Evolutionary conservation across 176 grass and related monocot genomes (phyloP), one percentile per base, ranked within the genome.

Genomic region (Musa beccarii): DNA sequence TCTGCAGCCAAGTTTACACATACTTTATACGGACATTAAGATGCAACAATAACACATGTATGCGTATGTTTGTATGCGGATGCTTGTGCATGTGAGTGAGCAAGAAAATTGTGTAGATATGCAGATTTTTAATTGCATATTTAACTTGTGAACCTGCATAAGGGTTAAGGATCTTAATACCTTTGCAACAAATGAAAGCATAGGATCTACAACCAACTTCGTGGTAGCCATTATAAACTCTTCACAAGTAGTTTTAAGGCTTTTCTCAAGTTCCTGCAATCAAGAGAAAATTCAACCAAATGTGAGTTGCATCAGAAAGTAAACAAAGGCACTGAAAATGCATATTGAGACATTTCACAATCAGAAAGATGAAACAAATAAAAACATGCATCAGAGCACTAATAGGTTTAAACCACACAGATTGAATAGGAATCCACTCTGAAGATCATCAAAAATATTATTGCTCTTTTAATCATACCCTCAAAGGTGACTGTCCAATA

Each of bases 131-230:
- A 13, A 66, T 66, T 70, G 19, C 49, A 74, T 29, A 70, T 4
- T 55, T 11, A 20, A 11, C 14, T 24, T 55, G 15, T 22, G 20
- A 2, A 14, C 11, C 10, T 17, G 16, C 14, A 56, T 13, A 20
- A 51, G n/a, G 13, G 49, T 15, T 11, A 34, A 49, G 28, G 2
- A 22, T 75, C 25, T 16, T 16, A 52, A 52, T 88, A 99, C 95
- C 90, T 99, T 99, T 51, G 91, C 91, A 84, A 99, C 91, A 84
- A 99, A 94, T 52, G 88, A 99, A 78, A 99, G 91, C 95, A 99
- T 94, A 49, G 91, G 86, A 71, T 99, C 95, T 73, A 94, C 95
- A 70, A 94, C 88, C 89, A 94, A 82, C 79, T 99, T 99, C 28
- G 95, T 99, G 56, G 91, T 84, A 62, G 95, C 83, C 95, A 99